phyloP scores from a whole-genome alignment of 2,329 filamentous ascomycete genomes.

The Cytospora piceicola region DNA sequence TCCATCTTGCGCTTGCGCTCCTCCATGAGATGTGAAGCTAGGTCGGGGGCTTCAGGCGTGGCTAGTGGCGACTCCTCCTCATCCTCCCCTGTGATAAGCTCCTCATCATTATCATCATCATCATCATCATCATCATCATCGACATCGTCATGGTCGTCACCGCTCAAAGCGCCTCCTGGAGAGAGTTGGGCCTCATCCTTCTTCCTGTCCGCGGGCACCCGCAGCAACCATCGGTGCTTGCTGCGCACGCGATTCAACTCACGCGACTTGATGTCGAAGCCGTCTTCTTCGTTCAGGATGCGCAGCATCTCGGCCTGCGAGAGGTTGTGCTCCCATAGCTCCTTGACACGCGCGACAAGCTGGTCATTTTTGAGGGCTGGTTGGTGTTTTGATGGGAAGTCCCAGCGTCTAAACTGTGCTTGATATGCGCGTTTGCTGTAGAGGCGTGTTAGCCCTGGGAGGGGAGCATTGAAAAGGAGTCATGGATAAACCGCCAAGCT shows the following conservation, averaged over 20 bases:
- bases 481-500: not conserved
- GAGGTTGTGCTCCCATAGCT: slow-evolving; percentile 78
- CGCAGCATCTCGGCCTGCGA: slow-evolving; percentile 74
- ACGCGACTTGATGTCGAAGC: slow-evolving; percentile 71
- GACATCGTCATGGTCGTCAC: slow-evolving; percentile 11
- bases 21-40: slow-evolving; percentile 54
- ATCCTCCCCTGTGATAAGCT: not conserved
- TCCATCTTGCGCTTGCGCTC: slow-evolving; percentile 59
- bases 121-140: slow-evolving; percentile 25
- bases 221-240: slow-evolving; percentile 69
- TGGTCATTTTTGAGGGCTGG: slow-evolving; percentile 70
- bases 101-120: slow-evolving; percentile 17
- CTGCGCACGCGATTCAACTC: slow-evolving; percentile 72
- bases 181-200: slow-evolving; percentile 26
- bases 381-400: slow-evolving; percentile 75
- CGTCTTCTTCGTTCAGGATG: slow-evolving; percentile 68
- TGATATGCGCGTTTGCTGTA: slow-evolving; percentile 75
- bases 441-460: not conserved
- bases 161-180: slow-evolving; percentile 1
- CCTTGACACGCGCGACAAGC: slow-evolving; percentile 70
- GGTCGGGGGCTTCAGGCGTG: slow-evolving; percentile 4
- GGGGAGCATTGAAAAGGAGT: not conserved
- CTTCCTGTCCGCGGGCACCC: slow-evolving; percentile 56
- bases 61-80: slow-evolving; percentile 39
- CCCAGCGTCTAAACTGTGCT: slow-evolving; percentile 77